Evolutionary conservation across 768 basidiomycete species (phyloP), one percentile per base, ranked within the genome.

Genomic region (Gymnopilus dilepis): DNA sequence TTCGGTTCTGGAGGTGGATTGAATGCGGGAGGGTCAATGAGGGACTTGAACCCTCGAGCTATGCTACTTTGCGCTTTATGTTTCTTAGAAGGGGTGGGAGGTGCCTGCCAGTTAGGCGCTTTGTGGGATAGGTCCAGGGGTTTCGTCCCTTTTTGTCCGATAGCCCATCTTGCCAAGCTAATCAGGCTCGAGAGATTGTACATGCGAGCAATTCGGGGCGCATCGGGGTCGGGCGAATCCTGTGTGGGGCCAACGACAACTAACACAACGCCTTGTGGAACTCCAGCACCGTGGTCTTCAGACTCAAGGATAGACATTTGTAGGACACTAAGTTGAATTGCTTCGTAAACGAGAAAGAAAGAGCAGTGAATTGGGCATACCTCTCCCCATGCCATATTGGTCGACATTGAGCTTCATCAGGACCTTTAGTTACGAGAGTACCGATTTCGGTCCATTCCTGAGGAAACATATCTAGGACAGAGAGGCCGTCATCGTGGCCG

Each of bases 401-500:
- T 60, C 84, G 80, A 34, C 84, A 82, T 60, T 85, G 81, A 0
- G 93, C 91, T 63, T 93, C 92, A 41, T 84, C 82, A 4, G 92
- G 91, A 4, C 87, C 88, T 65, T 85, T 87, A 7, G 81, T 67
- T 17, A 76, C 48, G 22, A 58, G 19, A 43, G 43, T 76, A 1
- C 84, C 84, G n/a, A 67, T 63, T 19, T 84, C 86, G 22, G 77
- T 77, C 85, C 85, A 88, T 62, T 90, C 88, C 65, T 86, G 81
- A 0, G 93, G 92, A 68, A 88, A 91, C 85, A 92, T 88, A 69
- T 95, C 89, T 51, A 95, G 74, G 6, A 94, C 91, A 1, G 90
- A 91, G 24, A 95, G 80, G 2, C 93, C 93, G 60, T 87, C 82
- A 63, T 92, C 89, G 59, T 91, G 89, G 3, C 93, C 93, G 26